Evolutionary conservation across 2,329 filamentous ascomycete species (phyloP), one percentile per base, ranked within the genome.

Genomic region (Fusarium penzigii): DNA sequence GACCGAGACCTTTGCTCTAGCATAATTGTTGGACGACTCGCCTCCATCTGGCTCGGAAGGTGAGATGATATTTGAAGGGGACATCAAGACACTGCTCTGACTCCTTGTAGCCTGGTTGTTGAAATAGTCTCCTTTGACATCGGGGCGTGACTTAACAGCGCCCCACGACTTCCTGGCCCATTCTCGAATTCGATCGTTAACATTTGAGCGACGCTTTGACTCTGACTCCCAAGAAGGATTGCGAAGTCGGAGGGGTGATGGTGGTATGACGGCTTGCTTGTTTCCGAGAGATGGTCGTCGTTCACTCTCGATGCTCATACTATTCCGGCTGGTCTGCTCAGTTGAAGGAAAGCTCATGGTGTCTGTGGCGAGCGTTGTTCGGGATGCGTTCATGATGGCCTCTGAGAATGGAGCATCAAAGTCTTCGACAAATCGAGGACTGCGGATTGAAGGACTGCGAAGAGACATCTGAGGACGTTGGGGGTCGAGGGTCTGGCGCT

Each of bases 371-470:
- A 65, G 57, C 2, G 67, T 67, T 16, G 64, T 66, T 32, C 57
- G 58, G 1, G 67, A 68, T 42, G 65, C 62, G 47, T 70, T 68
- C 55, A 71, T 55, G 29, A 73, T 61, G 8, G 64, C 65, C 55
- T 68, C 66, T 36, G 68, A 72, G 55, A 73, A 72, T 14, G 71
- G 71, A 2, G 70, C 71, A 52, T 73, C 65, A 51, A 73, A 73
- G 49, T 73, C 68, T 55, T 73, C 71, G 53, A 52, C 66, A 54
- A 73, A 73, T 32, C 70, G 68, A 13, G 71, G 71, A 44, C 63
- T 69, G 47, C 63, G 60, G 44, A 64, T 50, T 32, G 58, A 61
- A 14, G 58, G 58, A 14, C 55, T 61, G 43, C 46, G 57, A 20
- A 61, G 44, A 9, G 55, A 61, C 43, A 58, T 56, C 39, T 55